phyloP scores from a whole-genome alignment of 129 eudicot species.

The Scalesia atractyloides region DNA sequence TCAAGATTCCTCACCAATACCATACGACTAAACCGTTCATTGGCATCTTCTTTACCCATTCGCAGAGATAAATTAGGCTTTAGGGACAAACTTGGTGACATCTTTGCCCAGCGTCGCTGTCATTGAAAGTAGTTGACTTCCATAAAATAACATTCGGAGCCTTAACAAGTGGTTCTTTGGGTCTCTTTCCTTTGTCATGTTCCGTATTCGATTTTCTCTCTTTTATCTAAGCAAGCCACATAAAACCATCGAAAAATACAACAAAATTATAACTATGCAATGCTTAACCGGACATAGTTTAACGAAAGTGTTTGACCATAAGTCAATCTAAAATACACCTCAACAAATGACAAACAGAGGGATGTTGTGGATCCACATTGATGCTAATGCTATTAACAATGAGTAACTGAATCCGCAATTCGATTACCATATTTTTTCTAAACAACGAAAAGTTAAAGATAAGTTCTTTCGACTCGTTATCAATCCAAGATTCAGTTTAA shows the following conservation, averaged over 20 bases:
- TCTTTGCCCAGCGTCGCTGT: slow-evolving; percentile 45
- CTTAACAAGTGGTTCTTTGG: slow-evolving; percentile 32
- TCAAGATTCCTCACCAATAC: slow-evolving; percentile 64
- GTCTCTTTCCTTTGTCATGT: slow-evolving; percentile 45
- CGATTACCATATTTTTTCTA: neutral
- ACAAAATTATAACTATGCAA: slow-evolving; percentile 12
- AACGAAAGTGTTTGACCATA: neutral
- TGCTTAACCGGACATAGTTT: neutral
- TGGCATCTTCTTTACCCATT: slow-evolving; percentile 58
- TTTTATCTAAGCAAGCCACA: slow-evolving; percentile 54
- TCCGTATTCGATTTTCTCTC: slow-evolving; percentile 53
- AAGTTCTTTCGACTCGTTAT: neutral
- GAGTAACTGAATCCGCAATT: neutral
- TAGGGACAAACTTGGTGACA: slow-evolving; percentile 46
- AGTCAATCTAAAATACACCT: slow-evolving; percentile 7
- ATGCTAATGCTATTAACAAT: neutral
- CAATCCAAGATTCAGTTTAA: neutral
- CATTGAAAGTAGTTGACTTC: slow-evolving; percentile 44
- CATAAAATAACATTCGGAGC: slow-evolving; percentile 59
- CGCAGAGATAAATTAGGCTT: slow-evolving; percentile 66
- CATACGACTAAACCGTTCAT: slow-evolving; percentile 65
- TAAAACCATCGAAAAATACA: slow-evolving; percentile 18
- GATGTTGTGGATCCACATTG: neutral
- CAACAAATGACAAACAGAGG: slow-evolving; percentile 3
- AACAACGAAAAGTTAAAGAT: slow-evolving; percentile 1